Conservation (phyloP, 352 stramenopile genomes). For the Globisporangium takayamanum region DNA sequence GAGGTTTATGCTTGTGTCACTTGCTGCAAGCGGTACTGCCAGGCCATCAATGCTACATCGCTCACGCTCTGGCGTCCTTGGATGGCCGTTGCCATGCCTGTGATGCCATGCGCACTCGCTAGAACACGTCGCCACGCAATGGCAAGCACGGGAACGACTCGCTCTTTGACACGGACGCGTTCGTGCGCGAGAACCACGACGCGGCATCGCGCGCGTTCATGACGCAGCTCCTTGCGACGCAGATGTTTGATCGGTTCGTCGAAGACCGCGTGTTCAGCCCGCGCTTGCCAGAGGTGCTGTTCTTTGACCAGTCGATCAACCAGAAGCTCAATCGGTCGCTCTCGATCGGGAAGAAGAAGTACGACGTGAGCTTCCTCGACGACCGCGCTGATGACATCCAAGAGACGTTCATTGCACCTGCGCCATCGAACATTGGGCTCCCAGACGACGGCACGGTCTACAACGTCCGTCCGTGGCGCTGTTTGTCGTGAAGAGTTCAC, state of each 20-base stretch:
- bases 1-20: neutral
- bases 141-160: constrained; percentile 25
- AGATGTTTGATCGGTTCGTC: constrained; percentile 85
- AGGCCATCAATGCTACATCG: neutral
- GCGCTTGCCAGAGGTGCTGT: constrained; percentile 60
- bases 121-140: constrained; percentile 22
- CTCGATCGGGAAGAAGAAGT: constrained; percentile 76
- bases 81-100: neutral
- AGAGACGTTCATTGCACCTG: constrained; percentile 77
- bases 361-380: constrained; percentile 79
- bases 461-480: constrained; percentile 30
- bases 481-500: neutral
- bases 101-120: constrained; percentile 6
- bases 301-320: constrained; percentile 85
- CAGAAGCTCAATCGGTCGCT: constrained; percentile 80
- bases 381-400: constrained; percentile 67
- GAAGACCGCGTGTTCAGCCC: constrained; percentile 69
- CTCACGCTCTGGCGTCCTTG: too few species aligned
- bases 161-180: constrained; percentile 59
- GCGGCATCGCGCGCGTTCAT: constrained; percentile 53
- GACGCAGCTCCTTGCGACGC: constrained; percentile 50
- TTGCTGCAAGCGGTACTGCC: neutral
- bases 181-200: constrained; percentile 68
- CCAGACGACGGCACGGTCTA: constrained; percentile 74
- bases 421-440: constrained; percentile 73